Evolutionary conservation across 2,329 filamentous ascomycete species (phyloP).

Genomic region (Colletotrichum sojae): DNA sequence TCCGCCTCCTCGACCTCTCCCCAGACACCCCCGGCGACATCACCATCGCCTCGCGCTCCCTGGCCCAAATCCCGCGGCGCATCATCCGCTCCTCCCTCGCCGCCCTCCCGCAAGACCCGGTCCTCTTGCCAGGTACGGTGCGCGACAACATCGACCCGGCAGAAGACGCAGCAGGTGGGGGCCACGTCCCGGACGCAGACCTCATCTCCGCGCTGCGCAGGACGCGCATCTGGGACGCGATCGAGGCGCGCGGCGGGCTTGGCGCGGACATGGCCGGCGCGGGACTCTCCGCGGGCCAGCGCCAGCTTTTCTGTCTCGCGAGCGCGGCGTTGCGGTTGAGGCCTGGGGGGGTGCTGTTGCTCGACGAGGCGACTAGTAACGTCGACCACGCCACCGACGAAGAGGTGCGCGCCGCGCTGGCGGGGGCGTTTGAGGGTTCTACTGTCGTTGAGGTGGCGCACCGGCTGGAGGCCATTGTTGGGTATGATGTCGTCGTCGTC

Average conservation of each 20-base stretch:
- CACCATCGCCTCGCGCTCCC: conserved; percentile 58
- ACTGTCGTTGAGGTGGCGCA: conserved; percentile 51
- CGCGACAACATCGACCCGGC: conserved; percentile 63
- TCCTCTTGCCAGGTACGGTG: conserved; percentile 60
- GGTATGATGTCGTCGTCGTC: conserved; percentile 48
- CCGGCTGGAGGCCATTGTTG: conserved; percentile 46
- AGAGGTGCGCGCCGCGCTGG: conserved; percentile 44
- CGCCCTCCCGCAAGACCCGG: conserved; percentile 64
- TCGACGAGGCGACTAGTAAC: conserved; percentile 52
- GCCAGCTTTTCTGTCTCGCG: conserved; percentile 64
- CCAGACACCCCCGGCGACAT: conserved; percentile 48
- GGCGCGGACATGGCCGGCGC: conserved; percentile 50
- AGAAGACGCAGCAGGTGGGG: not conserved
- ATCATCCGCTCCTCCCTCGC: conserved; percentile 59
- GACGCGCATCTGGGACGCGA: conserved; percentile 56
- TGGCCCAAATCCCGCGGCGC: conserved; percentile 57
- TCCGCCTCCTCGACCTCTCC: conserved; percentile 61
- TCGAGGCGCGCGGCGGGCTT: conserved; percentile 55
- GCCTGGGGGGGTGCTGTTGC: conserved; percentile 48
- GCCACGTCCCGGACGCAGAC: conserved; percentile 51
- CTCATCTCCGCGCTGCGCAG: conserved; percentile 59
- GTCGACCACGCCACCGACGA: conserved; percentile 49
- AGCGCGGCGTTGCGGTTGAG: conserved; percentile 58
- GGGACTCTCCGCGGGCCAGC: conserved; percentile 59
- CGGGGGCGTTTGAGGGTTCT: conserved; percentile 42